A percentile compares a stretch with the other conserved stretches of the same genome.
These are phyloP conservation scores for Laburnicola sp. DNA, from an alignment of 2,329 filamentous ascomycete genomes.

Conservation along the genomic window DNA sequence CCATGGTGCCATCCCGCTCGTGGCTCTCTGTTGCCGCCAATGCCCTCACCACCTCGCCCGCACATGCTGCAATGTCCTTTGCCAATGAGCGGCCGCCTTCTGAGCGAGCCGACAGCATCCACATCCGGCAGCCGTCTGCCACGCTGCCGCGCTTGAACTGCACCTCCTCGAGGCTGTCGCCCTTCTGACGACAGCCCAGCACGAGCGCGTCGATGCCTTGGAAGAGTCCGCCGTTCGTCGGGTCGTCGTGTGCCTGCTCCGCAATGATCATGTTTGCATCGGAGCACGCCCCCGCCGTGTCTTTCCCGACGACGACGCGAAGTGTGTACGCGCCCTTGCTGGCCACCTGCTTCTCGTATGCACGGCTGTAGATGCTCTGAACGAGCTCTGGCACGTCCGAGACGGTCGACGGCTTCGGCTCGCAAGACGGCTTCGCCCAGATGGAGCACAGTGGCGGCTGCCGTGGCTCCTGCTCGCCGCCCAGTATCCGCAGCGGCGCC, in stretches of 20 bases:
- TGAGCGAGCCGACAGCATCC: slow-evolving; percentile 38
- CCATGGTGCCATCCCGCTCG: slow-evolving; percentile 22
- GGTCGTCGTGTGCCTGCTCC: slow-evolving; percentile 24
- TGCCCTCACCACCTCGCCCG: slow-evolving; percentile 37
- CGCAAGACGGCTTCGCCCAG: slow-evolving; percentile 36
- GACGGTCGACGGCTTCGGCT: slow-evolving; percentile 21
- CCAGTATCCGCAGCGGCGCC: slow-evolving; percentile 31
- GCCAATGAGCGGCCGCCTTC: slow-evolving; percentile 41
- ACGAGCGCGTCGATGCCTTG: slow-evolving; percentile 37
- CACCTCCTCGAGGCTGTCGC: slow-evolving; percentile 43
- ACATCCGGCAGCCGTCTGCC: slow-evolving; percentile 33
- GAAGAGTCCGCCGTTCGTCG: slow-evolving; percentile 28
- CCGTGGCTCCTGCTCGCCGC: slow-evolving; percentile 27
- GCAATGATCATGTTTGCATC: slow-evolving; percentile 37
- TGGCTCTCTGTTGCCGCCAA: slow-evolving; percentile 21
- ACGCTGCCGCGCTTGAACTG: slow-evolving; percentile 43
- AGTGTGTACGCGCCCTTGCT: slow-evolving; percentile 38
- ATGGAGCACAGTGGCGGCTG: slow-evolving; percentile 41
- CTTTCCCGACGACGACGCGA: slow-evolving; percentile 31
- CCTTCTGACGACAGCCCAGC: slow-evolving; percentile 40
- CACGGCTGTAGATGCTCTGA: slow-evolving; percentile 39
- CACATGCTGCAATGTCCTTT: slow-evolving; percentile 40
- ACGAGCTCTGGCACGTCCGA: slow-evolving; percentile 34
- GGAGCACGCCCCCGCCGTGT: slow-evolving; percentile 28
- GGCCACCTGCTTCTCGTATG: slow-evolving; percentile 42